These are phyloP conservation scores for Mucor velutinosus DNA, from an alignment of 371 early-diverging fungal genomes.

Conservation along the genomic window DNA sequence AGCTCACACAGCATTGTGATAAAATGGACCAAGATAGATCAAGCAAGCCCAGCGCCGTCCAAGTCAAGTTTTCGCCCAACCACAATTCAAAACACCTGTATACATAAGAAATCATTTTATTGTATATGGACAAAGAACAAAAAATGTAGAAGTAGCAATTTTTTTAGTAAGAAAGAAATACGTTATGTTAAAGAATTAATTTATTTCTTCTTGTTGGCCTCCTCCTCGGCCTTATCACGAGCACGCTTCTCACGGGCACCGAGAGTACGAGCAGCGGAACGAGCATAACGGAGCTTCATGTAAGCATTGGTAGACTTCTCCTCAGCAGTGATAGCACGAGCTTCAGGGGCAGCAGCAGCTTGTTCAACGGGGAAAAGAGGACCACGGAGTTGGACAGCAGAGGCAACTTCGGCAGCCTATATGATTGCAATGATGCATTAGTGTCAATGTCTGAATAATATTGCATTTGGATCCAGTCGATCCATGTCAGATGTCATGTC, in stretches of 20 bases:
- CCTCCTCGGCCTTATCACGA: constrained; percentile 83
- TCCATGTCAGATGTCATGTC: neutral
- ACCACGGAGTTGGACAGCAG: constrained; percentile 77
- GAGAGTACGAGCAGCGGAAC: constrained; percentile 78
- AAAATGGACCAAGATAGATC: too few species aligned
- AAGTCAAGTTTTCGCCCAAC: too few species aligned
- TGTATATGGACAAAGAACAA: neutral
- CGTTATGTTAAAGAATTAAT: constrained; percentile 6
- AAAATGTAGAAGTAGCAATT: neutral
- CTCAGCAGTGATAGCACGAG: constrained; percentile 84
- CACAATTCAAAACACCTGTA: neutral
- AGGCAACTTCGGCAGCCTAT: constrained; percentile 67
- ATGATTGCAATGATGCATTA: neutral
- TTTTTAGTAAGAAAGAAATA: constrained; percentile 7
- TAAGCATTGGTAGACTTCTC: constrained; percentile 84
- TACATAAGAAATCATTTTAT: neutral
- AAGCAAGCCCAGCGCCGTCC: too few species aligned
- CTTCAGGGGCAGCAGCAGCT: constrained; percentile 67
- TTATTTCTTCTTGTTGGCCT: constrained; percentile 70
- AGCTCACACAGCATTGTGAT: too few species aligned
- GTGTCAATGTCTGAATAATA: neutral
- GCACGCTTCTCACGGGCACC: constrained; percentile 87
- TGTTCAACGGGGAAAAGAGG: constrained; percentile 78
- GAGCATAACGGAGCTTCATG: constrained; percentile 89
- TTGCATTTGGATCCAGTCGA: neutral